Conservation (phyloP, 139 green algal genomes). For the Chlamydomonas sphaeroides region DNA sequence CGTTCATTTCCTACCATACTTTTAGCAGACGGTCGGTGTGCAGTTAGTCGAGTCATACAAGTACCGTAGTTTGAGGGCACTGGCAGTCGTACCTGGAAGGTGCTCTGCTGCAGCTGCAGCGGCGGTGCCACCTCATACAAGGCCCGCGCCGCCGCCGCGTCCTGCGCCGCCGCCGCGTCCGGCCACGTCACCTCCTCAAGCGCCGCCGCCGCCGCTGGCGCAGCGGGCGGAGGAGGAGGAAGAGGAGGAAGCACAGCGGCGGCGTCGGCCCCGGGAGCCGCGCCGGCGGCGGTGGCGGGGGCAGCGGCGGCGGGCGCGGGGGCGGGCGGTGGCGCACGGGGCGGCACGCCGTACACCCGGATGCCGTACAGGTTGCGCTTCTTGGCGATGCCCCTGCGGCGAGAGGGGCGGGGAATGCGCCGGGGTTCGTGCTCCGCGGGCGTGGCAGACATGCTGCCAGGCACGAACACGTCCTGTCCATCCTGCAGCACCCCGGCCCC, state of each 20-base stretch:
- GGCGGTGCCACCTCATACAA: conserved; percentile 65
- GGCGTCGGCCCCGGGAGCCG: background rate
- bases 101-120: conserved; percentile 43
- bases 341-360: conserved; percentile 19
- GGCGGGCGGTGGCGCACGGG: background rate
- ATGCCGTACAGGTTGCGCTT: conserved; percentile 46
- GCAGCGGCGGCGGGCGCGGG: background rate
- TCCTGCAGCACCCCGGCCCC: too few relatives aligned
- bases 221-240: too few relatives aligned
- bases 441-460: too few relatives aligned
- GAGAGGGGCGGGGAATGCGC: background rate
- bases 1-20: too few relatives aligned
- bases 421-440: too few relatives aligned
- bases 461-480: too few relatives aligned
- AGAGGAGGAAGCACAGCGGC: too few relatives aligned
- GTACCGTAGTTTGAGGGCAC: too few relatives aligned
- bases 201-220: too few relatives aligned
- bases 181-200: background rate
- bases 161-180: conserved; percentile 79
- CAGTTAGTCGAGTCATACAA: too few relatives aligned
- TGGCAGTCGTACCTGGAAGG: conserved; percentile 35
- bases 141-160: conserved; percentile 80
- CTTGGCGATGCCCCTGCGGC: conserved; percentile 32
- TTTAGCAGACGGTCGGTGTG: too few relatives aligned
- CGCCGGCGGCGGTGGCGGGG: background rate